Conservation (phyloP, 176 grass and related monocot species). For the Areca catechu region DNA sequence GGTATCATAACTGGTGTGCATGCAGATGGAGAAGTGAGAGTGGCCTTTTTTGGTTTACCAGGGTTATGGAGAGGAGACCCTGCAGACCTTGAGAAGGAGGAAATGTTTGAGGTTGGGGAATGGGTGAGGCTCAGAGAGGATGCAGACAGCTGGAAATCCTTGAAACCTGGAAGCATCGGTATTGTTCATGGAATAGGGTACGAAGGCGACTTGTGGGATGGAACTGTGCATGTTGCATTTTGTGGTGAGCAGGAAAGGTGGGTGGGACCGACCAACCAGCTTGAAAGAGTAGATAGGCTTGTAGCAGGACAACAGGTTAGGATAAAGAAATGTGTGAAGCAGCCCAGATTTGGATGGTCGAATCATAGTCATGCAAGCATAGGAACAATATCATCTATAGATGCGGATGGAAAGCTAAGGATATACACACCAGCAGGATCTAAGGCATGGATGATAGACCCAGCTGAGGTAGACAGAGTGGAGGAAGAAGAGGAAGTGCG, state of each 20-base stretch:
- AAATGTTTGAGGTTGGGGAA: constrained; percentile 69
- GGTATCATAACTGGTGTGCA: constrained; percentile 83
- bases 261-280: constrained; percentile 60
- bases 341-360: constrained; percentile 96
- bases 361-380: constrained; percentile 84
- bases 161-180: constrained; percentile 81
- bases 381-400: constrained; percentile 90
- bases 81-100: constrained; percentile 81
- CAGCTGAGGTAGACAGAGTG: constrained; percentile 75
- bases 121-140: constrained; percentile 74
- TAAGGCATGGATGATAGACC: constrained; percentile 94
- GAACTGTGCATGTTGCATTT: constrained; percentile 82
- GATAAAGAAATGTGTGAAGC: constrained; percentile 55
- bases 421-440: constrained; percentile 95
- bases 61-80: constrained; percentile 88
- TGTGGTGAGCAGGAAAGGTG: constrained; percentile 95
- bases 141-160: constrained; percentile 61
- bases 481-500: constrained; percentile 82
- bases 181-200: constrained; percentile 92
- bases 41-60: constrained; percentile 63
- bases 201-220: constrained; percentile 67
- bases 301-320: constrained; percentile 79
- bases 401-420: constrained; percentile 90
- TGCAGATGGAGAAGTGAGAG: constrained; percentile 92
- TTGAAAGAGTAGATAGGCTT: constrained; percentile 53